These are phyloP conservation scores for Protea cynaroides DNA, from an alignment of 164 flowering plant genomes.

Conservation along the genomic window DNA sequence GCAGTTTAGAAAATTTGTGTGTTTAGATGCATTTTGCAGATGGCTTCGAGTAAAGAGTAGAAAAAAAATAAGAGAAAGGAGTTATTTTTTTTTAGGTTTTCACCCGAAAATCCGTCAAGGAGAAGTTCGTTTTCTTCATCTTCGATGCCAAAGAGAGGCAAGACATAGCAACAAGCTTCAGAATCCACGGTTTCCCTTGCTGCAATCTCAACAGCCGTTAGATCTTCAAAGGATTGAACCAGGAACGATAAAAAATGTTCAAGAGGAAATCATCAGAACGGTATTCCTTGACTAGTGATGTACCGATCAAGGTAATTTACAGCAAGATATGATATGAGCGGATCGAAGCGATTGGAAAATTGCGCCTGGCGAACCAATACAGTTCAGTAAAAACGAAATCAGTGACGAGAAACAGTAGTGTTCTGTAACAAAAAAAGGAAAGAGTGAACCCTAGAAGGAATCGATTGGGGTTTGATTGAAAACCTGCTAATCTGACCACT, in stretches of 20 bases:
- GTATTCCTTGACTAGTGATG: slow-evolving; percentile 38
- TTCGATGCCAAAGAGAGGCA: slow-evolving; percentile 39
- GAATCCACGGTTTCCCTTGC: slow-evolving; percentile 57
- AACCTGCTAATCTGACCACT: no score
- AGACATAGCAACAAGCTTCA: no score
- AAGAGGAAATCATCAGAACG: slow-evolving; percentile 13
- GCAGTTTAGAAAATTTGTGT: no score
- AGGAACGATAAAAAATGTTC: not conserved
- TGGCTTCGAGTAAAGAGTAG: no score
- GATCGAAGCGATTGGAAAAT: slow-evolving; percentile 33
- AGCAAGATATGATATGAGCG: slow-evolving; percentile 45
- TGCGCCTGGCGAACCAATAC: slow-evolving; percentile 13
- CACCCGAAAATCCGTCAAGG: slow-evolving; percentile 50
- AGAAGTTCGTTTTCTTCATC: slow-evolving; percentile 42
- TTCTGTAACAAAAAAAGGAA: no score
- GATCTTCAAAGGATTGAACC: slow-evolving; percentile 1
- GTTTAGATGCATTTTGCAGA: no score
- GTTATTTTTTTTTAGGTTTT: no score
- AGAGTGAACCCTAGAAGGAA: no score
- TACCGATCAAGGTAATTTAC: slow-evolving; percentile 70
- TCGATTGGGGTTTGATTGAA: no score
- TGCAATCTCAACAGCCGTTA: slow-evolving; percentile 21
- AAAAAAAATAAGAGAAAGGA: no score
- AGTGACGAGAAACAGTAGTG: not conserved
- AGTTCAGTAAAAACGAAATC: not conserved